Conservation (phyloP, 345 rosid genomes). For the Bruguiera gymnorhiza region DNA sequence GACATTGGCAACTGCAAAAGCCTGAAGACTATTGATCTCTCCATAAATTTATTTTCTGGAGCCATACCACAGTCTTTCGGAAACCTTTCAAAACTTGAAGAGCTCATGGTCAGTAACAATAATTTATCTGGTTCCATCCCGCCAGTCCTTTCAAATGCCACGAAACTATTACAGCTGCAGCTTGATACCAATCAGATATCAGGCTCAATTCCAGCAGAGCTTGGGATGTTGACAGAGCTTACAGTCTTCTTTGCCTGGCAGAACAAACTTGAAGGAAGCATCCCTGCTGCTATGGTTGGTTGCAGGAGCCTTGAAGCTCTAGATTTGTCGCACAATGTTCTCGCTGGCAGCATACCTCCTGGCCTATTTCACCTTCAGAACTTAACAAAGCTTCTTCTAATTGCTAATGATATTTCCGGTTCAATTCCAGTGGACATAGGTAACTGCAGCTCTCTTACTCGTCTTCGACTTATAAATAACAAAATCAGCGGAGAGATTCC, state of each 20-base stretch:
- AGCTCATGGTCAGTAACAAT: slow-evolving; percentile 85
- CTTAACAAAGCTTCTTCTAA: slow-evolving; percentile 72
- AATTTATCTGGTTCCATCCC: slow-evolving; percentile 84
- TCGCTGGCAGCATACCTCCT: slow-evolving; percentile 70
- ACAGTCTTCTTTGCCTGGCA: slow-evolving; percentile 81
- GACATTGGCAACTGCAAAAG: slow-evolving; percentile 77
- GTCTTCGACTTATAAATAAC: slow-evolving; percentile 74
- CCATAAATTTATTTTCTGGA: slow-evolving; percentile 76
- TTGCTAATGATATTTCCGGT: slow-evolving; percentile 69
- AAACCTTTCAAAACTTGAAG: slow-evolving; percentile 53
- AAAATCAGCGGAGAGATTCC: slow-evolving; percentile 66
- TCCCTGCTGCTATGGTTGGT: slow-evolving; percentile 61
- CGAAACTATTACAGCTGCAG: slow-evolving; percentile 68
- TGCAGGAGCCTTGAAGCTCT: slow-evolving; percentile 63
- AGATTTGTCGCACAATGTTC: slow-evolving; percentile 75
- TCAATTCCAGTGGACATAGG: slow-evolving; percentile 67
- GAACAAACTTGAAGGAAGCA: slow-evolving; percentile 90
- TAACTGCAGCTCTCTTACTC: slow-evolving; percentile 61
- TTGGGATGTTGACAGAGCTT: slow-evolving; percentile 60
- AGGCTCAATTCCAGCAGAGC: slow-evolving; percentile 74
- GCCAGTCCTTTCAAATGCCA: slow-evolving; percentile 54
- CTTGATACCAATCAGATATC: slow-evolving; percentile 81
- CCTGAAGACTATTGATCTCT: slow-evolving; percentile 67
- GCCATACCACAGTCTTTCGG: slow-evolving; percentile 65
- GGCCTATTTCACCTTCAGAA: slow-evolving; percentile 70